Percentiles rank a stretch among this genome's conserved stretches.
These are phyloP conservation scores for Houttuynia cordata DNA, from an alignment of 164 flowering plant genomes.

Conservation along the genomic window DNA sequence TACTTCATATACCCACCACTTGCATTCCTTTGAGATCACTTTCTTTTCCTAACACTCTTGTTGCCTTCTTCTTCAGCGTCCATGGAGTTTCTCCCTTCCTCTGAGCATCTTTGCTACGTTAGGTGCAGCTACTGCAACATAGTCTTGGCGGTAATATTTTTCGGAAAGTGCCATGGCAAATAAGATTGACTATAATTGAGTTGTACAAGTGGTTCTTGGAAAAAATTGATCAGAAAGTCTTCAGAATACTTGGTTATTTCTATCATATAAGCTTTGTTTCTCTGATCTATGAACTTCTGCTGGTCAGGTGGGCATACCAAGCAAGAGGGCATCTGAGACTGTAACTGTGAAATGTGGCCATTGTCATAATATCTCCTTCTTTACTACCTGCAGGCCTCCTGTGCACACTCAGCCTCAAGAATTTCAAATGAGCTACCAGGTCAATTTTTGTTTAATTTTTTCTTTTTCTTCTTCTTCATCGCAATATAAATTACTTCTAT, in stretches of 20 bases:
- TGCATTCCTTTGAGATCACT: neutral
- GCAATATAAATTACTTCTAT: too few relatives aligned
- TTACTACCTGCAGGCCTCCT: constrained; percentile 65
- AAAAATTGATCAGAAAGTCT: neutral
- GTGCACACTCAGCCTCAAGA: constrained; percentile 43
- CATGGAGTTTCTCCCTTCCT: constrained; percentile 37
- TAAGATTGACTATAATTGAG: too few relatives aligned
- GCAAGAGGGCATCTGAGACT: constrained; percentile 60
- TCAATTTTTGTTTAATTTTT: constrained; percentile 1
- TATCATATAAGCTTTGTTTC: neutral
- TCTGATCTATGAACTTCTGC: neutral
- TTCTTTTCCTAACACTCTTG: neutral
- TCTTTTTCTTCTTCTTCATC: neutral
- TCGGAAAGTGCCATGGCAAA: too few relatives aligned
- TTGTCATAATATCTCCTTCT: constrained; percentile 75
- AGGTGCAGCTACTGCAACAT: constrained; percentile 95
- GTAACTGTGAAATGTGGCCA: constrained; percentile 97
- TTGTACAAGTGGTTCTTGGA: neutral
- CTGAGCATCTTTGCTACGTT: constrained; percentile 84
- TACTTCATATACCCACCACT: neutral
- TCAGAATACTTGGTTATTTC: neutral
- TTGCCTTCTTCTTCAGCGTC: constrained; percentile 8
- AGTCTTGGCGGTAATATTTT: constrained; percentile 89
- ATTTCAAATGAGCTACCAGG: constrained; percentile 41
- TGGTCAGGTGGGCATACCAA: constrained; percentile 77